Evolutionary conservation across 176 grass and related monocot genomes (phyloP).

Genomic region (Triticum dicoccoides): DNA sequence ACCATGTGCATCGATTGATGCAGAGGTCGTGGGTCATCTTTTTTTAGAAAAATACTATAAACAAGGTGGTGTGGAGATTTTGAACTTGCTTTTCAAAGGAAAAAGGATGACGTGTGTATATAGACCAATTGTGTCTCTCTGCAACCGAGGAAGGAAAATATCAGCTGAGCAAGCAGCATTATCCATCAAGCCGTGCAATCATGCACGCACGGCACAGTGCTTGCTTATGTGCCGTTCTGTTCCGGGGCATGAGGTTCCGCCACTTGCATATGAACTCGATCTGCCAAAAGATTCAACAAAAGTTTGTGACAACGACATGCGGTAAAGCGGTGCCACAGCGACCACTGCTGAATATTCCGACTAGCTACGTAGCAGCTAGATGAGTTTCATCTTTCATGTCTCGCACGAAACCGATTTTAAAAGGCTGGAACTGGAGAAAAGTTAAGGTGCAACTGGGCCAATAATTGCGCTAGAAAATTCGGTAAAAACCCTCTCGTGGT

Average conservation of each 20-base stretch:
- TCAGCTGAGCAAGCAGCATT: background rate
- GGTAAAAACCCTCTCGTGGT: background rate
- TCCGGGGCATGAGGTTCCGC: background rate
- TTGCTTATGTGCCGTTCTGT: slow-evolving; percentile 25
- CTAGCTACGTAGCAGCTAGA: slow-evolving; percentile 16
- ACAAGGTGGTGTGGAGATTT: too few relatives aligned
- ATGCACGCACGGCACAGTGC: background rate
- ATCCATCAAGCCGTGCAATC: slow-evolving; percentile 12
- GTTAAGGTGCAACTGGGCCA: slow-evolving; percentile 35
- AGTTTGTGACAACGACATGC: slow-evolving; percentile 10
- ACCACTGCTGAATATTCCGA: slow-evolving; percentile 23
- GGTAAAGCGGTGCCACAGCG: background rate
- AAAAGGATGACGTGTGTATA: background rate
- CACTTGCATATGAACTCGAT: slow-evolving; percentile 8
- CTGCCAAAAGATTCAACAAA: background rate
- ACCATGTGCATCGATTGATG: too few relatives aligned
- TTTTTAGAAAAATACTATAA: too few relatives aligned
- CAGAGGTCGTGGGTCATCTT: too few relatives aligned
- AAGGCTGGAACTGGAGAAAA: slow-evolving; percentile 33
- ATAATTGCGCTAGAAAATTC: slow-evolving; percentile 42
- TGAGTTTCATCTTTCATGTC: slow-evolving; percentile 18
- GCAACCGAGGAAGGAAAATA: background rate
- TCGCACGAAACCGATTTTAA: slow-evolving; percentile 13
- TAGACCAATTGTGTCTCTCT: background rate
- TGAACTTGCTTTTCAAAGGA: too few relatives aligned